phyloP scores from a whole-genome alignment of 2,329 filamentous ascomycete species.

The Trichophyton benhamiae region DNA sequence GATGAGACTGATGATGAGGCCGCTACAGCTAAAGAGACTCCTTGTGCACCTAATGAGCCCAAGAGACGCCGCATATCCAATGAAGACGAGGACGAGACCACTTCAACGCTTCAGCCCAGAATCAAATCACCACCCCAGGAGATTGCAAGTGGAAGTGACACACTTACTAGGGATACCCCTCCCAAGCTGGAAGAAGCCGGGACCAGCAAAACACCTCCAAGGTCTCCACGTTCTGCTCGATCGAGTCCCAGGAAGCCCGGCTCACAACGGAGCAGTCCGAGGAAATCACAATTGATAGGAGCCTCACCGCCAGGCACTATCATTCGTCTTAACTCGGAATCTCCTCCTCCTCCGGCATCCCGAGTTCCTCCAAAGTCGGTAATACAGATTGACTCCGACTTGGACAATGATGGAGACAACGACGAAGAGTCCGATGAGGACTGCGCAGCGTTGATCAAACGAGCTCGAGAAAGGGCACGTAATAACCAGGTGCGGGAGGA shows the following conservation, averaged over 20 bases:
- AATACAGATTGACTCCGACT: neutral
- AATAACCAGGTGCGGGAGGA: neutral
- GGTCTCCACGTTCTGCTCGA: neutral
- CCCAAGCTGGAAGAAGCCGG: neutral
- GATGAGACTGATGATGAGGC: constrained; percentile 8
- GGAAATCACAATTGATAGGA: neutral
- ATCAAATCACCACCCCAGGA: neutral
- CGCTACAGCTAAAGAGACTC: constrained; percentile 13
- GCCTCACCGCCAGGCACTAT: neutral
- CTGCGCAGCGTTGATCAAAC: constrained; percentile 30
- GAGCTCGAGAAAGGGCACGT: constrained; percentile 30
- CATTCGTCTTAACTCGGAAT: neutral
- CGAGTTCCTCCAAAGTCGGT: neutral
- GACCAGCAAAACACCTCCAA: neutral
- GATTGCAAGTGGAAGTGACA: neutral
- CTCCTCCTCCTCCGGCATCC: neutral
- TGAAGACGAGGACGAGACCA: constrained; percentile 4
- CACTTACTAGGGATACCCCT: neutral
- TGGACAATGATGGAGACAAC: constrained; percentile 4
- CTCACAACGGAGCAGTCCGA: neutral
- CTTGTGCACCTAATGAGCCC: constrained; percentile 8
- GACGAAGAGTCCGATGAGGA: constrained; percentile 29
- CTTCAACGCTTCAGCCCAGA: neutral
- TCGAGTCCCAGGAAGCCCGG: neutral
- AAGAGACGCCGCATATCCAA: constrained; percentile 19